Evolutionary conservation across 2,329 filamentous ascomycete species (phyloP).

Genomic region (Penicillium sp.): DNA sequence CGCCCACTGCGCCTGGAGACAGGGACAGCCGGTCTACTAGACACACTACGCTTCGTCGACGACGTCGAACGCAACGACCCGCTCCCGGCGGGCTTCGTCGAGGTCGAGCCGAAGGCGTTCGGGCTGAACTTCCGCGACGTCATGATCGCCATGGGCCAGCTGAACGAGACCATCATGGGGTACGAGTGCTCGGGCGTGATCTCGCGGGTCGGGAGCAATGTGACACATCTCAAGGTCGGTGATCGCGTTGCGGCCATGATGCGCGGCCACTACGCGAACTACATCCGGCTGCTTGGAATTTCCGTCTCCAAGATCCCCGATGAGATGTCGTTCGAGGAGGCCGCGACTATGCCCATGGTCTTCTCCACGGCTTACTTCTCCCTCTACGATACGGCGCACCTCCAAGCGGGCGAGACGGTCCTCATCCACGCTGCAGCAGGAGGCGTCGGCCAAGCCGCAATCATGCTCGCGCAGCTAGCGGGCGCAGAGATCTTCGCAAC

Average conservation of each 20-base stretch:
- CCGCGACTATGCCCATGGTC: conserved; percentile 25
- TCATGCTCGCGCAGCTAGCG: conserved; percentile 16
- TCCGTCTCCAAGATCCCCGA: neutral
- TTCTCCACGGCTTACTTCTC: conserved; percentile 5
- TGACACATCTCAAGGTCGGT: neutral
- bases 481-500: conserved; percentile 29
- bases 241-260: neutral
- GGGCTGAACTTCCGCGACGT: conserved; percentile 15
- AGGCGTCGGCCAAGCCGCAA: neutral
- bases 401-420: neutral
- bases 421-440: conserved; percentile 3
- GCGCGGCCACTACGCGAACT: too few species aligned
- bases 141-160: conserved; percentile 15
- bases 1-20: neutral
- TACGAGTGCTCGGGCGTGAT: conserved; percentile 13
- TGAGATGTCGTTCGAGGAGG: neutral
- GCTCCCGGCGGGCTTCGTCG: neutral
- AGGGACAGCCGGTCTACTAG: conserved; percentile 1
- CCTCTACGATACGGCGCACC: neutral
- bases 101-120: conserved; percentile 5
- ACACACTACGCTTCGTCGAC: neutral
- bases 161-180: neutral
- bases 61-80: neutral
- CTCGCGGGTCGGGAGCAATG: conserved; percentile 1
- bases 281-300: neutral